A percentile compares a stretch with the other conserved stretches of the same genome.
Conservation (phyloP, 176 grass and related monocot species). For the Typha latifolia region DNA sequence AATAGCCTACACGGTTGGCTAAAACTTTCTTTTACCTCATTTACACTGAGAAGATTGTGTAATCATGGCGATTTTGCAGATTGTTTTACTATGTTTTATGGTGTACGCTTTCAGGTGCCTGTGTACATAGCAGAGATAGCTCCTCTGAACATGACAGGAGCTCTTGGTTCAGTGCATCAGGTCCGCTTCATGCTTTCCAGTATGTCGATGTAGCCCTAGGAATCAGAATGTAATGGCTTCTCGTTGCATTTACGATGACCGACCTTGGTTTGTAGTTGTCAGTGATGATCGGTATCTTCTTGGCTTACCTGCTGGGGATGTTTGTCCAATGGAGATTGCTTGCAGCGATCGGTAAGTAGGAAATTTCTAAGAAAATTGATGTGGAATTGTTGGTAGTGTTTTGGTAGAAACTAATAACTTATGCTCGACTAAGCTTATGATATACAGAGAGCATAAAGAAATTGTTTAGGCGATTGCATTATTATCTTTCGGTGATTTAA, state of each 20-base stretch:
- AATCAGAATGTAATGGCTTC: no score
- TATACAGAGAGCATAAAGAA: background rate
- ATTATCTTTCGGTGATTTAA: no score
- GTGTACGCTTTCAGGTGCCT: constrained; percentile 42
- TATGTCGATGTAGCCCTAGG: background rate
- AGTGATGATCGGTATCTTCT: constrained; percentile 72
- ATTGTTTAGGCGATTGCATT: no score
- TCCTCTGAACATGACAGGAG: constrained; percentile 82
- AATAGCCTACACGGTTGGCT: constrained; percentile 64
- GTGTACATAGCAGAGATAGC: constrained; percentile 95
- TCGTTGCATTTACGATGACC: background rate
- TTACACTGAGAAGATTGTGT: background rate
- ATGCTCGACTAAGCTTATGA: background rate
- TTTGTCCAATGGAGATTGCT: constrained; percentile 89
- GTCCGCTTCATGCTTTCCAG: constrained; percentile 16
- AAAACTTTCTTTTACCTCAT: background rate
- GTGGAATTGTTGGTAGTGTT: background rate
- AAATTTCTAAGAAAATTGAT: background rate
- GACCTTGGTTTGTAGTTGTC: constrained; percentile 34
- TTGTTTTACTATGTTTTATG: constrained; percentile 8
- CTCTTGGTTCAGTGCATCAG: constrained; percentile 85
- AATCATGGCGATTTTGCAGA: background rate
- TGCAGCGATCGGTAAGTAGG: constrained; percentile 72
- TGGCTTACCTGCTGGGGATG: constrained; percentile 88
- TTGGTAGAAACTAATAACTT: background rate